Percentiles rank a stretch among this genome's conserved stretches.
phyloP scores from a whole-genome alignment of 768 basidiomycete genomes.

The Tylopilus felleus region DNA sequence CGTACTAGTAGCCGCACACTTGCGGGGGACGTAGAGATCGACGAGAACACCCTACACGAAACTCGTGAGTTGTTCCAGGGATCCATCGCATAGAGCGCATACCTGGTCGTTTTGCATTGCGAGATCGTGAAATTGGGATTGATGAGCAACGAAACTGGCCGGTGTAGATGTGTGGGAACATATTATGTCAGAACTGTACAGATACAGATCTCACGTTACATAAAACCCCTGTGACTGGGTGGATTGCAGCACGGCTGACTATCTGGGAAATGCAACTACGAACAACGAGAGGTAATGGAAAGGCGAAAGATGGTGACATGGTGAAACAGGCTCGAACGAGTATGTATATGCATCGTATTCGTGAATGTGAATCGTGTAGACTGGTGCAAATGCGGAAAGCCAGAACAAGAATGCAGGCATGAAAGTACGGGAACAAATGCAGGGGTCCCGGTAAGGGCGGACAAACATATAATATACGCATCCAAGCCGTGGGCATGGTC shows the following conservation, averaged over 20 bases:
- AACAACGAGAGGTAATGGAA: not conserved
- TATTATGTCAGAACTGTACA: conserved; percentile 32
- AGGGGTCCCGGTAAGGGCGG: conserved; percentile 3
- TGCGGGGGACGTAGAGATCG: conserved; percentile 99
- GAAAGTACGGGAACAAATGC: conserved; percentile 17
- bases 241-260: conserved; percentile 2
- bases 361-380: conserved; percentile 20
- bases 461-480: conserved; percentile 24
- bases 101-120: conserved; percentile 93
- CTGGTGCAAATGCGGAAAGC: conserved; percentile 15
- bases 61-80: conserved; percentile 1
- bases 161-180: conserved; percentile 26
- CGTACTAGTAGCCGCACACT: conserved; percentile 96
- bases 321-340: conserved; percentile 9
- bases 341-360: conserved; percentile 14
- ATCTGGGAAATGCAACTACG: not conserved
- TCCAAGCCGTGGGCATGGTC: conserved; percentile 31
- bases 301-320: conserved; percentile 1
- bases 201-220: conserved; percentile 9
- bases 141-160: not conserved
- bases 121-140: conserved; percentile 15
- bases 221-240: not conserved
- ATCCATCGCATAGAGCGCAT: conserved; percentile 24
- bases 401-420: conserved; percentile 26
- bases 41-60: conserved; percentile 84